phyloP scores from a whole-genome alignment of 2,329 filamentous ascomycete genomes.

The Cercospora sp. region DNA sequence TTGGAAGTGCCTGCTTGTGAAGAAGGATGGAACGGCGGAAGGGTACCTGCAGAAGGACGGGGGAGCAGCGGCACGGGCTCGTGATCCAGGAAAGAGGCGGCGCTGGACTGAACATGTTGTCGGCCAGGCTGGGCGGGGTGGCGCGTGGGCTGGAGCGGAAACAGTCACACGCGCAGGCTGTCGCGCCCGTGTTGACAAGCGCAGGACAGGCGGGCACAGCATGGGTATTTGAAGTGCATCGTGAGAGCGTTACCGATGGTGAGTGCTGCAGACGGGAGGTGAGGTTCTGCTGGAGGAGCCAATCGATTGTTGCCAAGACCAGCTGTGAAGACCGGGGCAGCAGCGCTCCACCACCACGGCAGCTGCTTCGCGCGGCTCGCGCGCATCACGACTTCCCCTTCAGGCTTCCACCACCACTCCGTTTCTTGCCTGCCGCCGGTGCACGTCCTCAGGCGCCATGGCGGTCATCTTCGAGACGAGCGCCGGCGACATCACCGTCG shows the following conservation, averaged over 20 bases:
- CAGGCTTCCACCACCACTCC: neutral
- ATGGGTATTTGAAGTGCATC: neutral
- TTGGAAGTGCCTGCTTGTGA: neutral
- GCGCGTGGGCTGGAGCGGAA: neutral
- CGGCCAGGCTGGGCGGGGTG: neutral
- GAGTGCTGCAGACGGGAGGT: neutral
- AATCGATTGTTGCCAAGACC: neutral
- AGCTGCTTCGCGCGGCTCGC: neutral
- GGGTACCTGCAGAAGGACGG: neutral
- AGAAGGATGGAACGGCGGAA: neutral
- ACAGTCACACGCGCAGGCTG: constrained; percentile 12
- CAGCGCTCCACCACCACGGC: neutral
- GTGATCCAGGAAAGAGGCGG: neutral
- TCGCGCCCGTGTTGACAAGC: neutral
- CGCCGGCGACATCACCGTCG: constrained; percentile 89
- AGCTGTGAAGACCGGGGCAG: neutral
- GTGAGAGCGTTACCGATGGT: neutral
- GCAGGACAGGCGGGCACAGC: neutral
- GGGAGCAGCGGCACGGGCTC: neutral
- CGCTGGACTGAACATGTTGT: neutral
- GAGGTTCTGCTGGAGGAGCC: neutral
- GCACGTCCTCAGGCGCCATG: constrained; percentile 55
- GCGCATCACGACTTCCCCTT: neutral
- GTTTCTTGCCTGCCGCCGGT: neutral
- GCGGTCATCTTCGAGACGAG: constrained; percentile 93